phyloP scores from a whole-genome alignment of 192 early-diverging fungal genomes.

The Backusella morwellensis region DNA sequence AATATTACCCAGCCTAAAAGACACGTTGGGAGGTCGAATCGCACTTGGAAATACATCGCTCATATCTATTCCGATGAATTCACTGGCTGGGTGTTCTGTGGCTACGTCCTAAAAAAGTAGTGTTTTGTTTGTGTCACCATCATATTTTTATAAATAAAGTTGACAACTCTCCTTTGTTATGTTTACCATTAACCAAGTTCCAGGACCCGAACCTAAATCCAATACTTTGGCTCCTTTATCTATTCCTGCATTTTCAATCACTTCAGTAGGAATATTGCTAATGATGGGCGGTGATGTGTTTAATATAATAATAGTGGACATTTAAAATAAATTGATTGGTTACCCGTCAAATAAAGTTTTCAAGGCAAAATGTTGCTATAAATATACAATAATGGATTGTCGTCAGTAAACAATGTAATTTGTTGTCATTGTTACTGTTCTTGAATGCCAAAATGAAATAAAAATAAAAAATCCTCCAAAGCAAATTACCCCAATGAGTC shows the following conservation, averaged over 20 bases:
- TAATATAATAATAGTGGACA: background rate
- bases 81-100: conserved; percentile 19
- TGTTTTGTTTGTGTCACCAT: background rate
- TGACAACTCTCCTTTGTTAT: background rate
- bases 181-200: conserved; percentile 23
- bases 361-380: conserved; percentile 15
- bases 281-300: background rate
- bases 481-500: conserved; percentile 24
- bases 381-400: background rate
- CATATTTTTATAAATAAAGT: background rate
- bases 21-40: conserved; percentile 19
- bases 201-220: conserved; percentile 31
- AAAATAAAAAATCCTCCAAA: background rate
- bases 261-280: conserved; percentile 17
- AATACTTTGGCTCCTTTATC: conserved; percentile 16
- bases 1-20: conserved; percentile 17
- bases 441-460: background rate
- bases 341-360: conserved; percentile 14
- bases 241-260: background rate
- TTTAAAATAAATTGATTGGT: background rate
- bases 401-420: background rate
- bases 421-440: background rate
- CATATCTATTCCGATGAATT: conserved; percentile 32
- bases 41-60: conserved; percentile 11
- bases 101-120: conserved; percentile 18